A percentile compares a stretch with the other conserved stretches of the same genome.
Evolutionary conservation across 371 early-diverging fungal genomes (phyloP).

Genomic region (Actinomortierella ambigua): DNA sequence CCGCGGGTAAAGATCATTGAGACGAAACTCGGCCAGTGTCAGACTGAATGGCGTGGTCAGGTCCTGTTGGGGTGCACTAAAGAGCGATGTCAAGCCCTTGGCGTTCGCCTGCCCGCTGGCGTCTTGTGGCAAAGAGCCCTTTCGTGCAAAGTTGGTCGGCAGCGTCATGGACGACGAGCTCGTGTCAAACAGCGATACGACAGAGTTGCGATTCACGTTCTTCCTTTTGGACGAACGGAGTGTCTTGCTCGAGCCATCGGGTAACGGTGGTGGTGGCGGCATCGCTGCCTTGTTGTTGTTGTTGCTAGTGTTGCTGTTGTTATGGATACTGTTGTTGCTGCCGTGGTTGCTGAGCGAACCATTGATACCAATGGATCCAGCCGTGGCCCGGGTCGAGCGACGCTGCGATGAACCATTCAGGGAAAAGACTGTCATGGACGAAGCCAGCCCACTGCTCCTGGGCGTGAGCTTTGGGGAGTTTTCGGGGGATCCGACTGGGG

Average conservation of each 20-base stretch:
- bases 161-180: constrained; percentile 34
- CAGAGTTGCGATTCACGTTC: constrained; percentile 27
- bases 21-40: constrained; percentile 46
- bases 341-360: neutral
- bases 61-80: constrained; percentile 27
- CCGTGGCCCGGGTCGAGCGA: neutral
- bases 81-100: constrained; percentile 29
- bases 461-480: constrained; percentile 24
- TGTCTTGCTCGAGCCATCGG: constrained; percentile 19
- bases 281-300: too few relatives aligned
- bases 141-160: constrained; percentile 44
- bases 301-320: neutral
- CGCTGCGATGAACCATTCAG: neutral
- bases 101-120: constrained; percentile 8
- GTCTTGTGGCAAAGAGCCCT: constrained; percentile 34
- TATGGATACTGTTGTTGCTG: neutral
- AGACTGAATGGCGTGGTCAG: constrained; percentile 44
- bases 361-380: constrained; percentile 12
- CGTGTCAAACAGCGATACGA: constrained; percentile 33
- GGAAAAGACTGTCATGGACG: neutral
- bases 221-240: constrained; percentile 35
- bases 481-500: constrained; percentile 28
- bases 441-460: neutral
- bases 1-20: constrained; percentile 45
- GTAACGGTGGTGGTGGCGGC: constrained; percentile 9